phyloP scores from a whole-genome alignment of 257 asterid species.

The Lavandula angustifolia region DNA sequence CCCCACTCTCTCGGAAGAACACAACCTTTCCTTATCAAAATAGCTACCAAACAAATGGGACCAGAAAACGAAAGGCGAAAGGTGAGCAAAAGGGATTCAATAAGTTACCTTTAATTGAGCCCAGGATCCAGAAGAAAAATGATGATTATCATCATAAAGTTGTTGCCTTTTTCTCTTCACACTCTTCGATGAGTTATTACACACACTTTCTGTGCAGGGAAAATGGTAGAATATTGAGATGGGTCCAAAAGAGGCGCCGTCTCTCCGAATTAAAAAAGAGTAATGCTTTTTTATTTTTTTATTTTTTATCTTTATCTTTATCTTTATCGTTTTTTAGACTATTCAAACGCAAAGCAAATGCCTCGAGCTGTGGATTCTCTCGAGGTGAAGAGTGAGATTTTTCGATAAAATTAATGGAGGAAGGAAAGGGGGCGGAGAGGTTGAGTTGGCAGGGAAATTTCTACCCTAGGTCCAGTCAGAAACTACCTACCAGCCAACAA shows the following conservation, averaged over 20 bases:
- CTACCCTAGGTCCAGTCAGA: no score
- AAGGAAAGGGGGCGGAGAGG: slow-evolving; percentile 3
- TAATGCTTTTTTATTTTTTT: not conserved
- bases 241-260: slow-evolving; percentile 25
- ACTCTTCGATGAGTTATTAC: slow-evolving; percentile 31
- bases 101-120: slow-evolving; percentile 41
- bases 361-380: slow-evolving; percentile 3
- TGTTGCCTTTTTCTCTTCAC: slow-evolving; percentile 19
- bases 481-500: no score
- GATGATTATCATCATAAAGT: slow-evolving; percentile 15
- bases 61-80: slow-evolving; percentile 30
- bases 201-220: not conserved
- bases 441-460: no score
- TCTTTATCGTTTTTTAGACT: not conserved
- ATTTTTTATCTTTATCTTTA: not conserved
- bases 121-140: slow-evolving; percentile 19
- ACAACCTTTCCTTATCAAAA: slow-evolving; percentile 32
- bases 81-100: slow-evolving; percentile 10
- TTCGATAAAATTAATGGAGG: slow-evolving; percentile 8
- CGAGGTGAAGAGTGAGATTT: slow-evolving; percentile 19
- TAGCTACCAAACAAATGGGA: slow-evolving; percentile 35
- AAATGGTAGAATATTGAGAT: slow-evolving; percentile 26
- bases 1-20: slow-evolving; percentile 28
- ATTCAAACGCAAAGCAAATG: slow-evolving; percentile 29
- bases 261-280: not conserved